A percentile compares a stretch with the other conserved stretches of the same genome.
These are phyloP conservation scores for Paracoccidioides brasiliensis DNA, from an alignment of 2,329 filamentous ascomycete species.

Conservation along the genomic window DNA sequence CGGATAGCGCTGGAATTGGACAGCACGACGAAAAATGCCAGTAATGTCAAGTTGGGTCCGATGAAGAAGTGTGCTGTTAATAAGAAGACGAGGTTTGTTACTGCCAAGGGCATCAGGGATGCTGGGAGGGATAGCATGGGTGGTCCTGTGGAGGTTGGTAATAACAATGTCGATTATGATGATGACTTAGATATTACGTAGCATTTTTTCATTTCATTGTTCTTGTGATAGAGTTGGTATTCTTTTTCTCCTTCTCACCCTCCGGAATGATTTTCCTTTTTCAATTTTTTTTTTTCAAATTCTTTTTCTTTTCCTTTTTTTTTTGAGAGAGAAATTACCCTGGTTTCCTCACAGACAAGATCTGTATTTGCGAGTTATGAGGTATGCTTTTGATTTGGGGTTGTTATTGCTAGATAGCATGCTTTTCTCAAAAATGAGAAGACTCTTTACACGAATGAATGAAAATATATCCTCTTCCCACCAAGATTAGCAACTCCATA, in stretches of 20 bases:
- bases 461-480: not conserved
- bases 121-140: slow-evolving; percentile 63
- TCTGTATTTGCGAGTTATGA: not conserved
- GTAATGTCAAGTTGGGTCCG: slow-evolving; percentile 28
- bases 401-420: not conserved
- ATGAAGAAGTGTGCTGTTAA: slow-evolving; percentile 18
- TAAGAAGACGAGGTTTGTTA: slow-evolving; percentile 67
- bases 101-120: slow-evolving; percentile 62
- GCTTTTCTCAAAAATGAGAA: not conserved
- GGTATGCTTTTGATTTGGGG: not conserved
- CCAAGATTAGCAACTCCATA: not conserved
- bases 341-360: not conserved
- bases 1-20: slow-evolving; percentile 15
- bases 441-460: not conserved
- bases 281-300: not conserved
- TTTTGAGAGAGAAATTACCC: no score
- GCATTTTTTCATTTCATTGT: not conserved
- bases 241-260: not conserved
- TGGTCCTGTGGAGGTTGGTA: slow-evolving; percentile 11
- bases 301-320: not conserved
- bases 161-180: slow-evolving; percentile 36
- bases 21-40: slow-evolving; percentile 22
- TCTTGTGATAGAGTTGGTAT: not conserved
- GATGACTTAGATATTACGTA: slow-evolving; percentile 38
- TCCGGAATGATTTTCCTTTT: not conserved